Percentiles rank a stretch among this genome's conserved stretches.
Conservation (phyloP, 257 asterid genomes). For the Datura wrightii region DNA sequence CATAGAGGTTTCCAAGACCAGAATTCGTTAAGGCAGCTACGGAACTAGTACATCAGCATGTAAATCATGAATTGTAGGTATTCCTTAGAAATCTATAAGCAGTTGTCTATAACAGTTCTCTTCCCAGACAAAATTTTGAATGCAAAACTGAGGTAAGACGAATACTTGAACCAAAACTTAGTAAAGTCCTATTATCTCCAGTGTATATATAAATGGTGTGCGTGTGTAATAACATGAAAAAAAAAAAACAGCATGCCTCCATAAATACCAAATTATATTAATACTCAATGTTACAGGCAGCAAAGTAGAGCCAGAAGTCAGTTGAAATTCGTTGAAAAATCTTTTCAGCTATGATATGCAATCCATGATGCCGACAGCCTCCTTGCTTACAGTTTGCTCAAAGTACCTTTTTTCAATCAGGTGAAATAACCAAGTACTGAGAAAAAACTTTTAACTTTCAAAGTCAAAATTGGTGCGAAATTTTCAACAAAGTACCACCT, state of each 20-base stretch:
- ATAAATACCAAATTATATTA: constrained; percentile 24
- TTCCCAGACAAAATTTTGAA: not conserved
- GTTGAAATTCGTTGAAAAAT: constrained; percentile 53
- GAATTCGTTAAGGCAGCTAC: not conserved
- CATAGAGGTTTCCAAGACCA: not conserved
- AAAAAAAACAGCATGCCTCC: constrained; percentile 32
- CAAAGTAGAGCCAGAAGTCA: constrained; percentile 38
- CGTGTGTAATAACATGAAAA: constrained; percentile 7
- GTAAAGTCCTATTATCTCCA: not conserved
- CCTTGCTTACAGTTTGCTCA: constrained; percentile 53
- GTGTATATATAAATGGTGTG: not conserved
- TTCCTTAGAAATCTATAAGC: not conserved
- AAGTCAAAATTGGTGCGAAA: constrained; percentile 25
- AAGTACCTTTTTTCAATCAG: constrained; percentile 41
- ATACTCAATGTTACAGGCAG: constrained; percentile 29
- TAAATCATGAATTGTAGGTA: not conserved
- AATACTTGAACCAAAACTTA: constrained; percentile 18
- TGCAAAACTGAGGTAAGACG: not conserved
- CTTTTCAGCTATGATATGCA: constrained; percentile 41
- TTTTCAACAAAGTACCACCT: constrained; percentile 45
- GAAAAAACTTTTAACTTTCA: constrained; percentile 32
- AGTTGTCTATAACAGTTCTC: not conserved
- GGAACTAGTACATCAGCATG: not conserved
- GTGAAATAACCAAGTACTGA: constrained; percentile 37
- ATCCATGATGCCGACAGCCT: constrained; percentile 37